Conservation (phyloP, 306 rosid genomes). For the Quercus rubra region DNA sequence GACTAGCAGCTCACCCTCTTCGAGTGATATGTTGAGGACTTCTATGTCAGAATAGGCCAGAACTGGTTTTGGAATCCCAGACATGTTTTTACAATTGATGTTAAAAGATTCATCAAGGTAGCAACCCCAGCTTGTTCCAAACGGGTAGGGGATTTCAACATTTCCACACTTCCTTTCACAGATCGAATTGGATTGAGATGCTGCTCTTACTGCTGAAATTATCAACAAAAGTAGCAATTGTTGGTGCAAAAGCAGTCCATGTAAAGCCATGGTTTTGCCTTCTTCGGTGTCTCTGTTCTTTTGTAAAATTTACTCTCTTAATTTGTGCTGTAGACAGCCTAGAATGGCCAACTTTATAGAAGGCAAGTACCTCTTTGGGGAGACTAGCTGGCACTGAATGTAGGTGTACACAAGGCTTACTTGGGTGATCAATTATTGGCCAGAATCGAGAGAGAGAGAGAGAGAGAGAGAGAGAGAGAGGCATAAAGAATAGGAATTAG, state of each 20-base stretch:
- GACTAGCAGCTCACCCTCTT: constrained; percentile 21
- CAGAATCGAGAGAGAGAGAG: too few relatives aligned
- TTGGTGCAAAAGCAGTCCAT: not conserved
- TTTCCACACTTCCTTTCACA: constrained; percentile 11
- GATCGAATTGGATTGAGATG: not conserved
- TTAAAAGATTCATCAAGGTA: constrained; percentile 10
- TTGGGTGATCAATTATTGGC: too few relatives aligned
- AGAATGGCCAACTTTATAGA: not conserved
- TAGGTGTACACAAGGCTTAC: too few relatives aligned
- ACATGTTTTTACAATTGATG: not conserved
- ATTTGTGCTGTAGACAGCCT: too few relatives aligned
- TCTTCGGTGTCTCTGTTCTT: not conserved
- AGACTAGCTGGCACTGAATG: too few relatives aligned
- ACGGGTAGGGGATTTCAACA: constrained; percentile 16
- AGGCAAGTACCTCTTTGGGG: too few relatives aligned
- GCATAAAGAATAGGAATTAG: too few relatives aligned
- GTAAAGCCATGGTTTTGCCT: not conserved
- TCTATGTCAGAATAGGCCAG: not conserved
- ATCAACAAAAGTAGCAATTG: not conserved
- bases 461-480: too few relatives aligned
- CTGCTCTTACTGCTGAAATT: not conserved
- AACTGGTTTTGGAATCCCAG: not conserved
- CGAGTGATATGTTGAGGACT: constrained; percentile 13
- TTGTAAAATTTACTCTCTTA: not conserved
- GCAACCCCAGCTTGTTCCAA: constrained; percentile 19